Evolutionary conservation across 2,329 filamentous ascomycete genomes (phyloP).

Genomic region (Trichoderma sp.): DNA sequence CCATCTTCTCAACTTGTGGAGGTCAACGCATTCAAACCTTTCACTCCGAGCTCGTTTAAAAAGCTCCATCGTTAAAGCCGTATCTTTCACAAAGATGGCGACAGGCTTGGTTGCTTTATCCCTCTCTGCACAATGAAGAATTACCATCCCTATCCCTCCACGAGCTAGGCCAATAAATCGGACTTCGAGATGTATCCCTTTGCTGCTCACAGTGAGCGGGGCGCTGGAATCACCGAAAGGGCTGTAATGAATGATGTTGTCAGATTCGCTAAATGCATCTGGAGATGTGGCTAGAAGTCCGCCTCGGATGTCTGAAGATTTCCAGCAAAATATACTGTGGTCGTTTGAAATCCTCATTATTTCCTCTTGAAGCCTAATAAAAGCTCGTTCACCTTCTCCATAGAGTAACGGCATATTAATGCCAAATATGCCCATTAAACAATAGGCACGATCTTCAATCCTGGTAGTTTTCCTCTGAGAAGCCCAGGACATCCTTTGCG

Average conservation of each 20-base stretch:
- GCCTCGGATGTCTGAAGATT: not conserved
- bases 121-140: not conserved
- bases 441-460: constrained; percentile 32
- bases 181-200: not conserved
- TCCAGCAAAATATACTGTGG: not conserved
- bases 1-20: not conserved
- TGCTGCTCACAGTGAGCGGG: not conserved
- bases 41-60: not conserved
- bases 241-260: not conserved
- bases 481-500: constrained; percentile 30
- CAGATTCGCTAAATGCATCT: not conserved
- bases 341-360: constrained; percentile 2
- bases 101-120: not conserved
- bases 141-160: not conserved
- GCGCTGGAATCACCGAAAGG: not conserved
- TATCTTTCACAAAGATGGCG: not conserved
- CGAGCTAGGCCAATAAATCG: not conserved
- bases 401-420: constrained; percentile 34
- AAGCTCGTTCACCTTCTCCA: constrained; percentile 29
- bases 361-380: constrained; percentile 23
- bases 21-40: not conserved
- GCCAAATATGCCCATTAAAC: constrained; percentile 31
- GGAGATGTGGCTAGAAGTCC: not conserved
- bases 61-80: not conserved
- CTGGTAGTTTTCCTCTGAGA: constrained; percentile 27